A percentile compares a stretch with the other conserved stretches of the same genome.
These are phyloP conservation scores for Cercospora brassicicola DNA, from an alignment of 2,329 filamentous ascomycete genomes.

Conservation along the genomic window DNA sequence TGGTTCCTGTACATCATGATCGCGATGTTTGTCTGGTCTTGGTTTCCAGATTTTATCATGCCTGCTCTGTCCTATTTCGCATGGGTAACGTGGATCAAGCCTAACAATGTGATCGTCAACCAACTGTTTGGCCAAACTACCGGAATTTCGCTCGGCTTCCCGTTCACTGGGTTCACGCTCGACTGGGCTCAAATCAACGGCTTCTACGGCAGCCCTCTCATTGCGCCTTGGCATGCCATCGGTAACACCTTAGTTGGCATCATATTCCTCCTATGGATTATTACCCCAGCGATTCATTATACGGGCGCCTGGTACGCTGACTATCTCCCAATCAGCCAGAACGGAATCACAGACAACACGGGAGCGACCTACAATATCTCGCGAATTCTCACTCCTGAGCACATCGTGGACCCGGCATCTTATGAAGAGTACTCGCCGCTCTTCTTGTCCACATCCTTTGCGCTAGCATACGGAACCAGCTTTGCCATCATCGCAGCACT, in stretches of 20 bases:
- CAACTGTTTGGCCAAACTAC: constrained; percentile 32
- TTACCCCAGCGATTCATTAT: constrained; percentile 52
- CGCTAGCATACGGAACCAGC: constrained; percentile 80
- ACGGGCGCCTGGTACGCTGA: constrained; percentile 75
- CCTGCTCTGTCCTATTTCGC: constrained; percentile 87
- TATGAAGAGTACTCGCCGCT: constrained; percentile 79
- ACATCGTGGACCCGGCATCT: constrained; percentile 72
- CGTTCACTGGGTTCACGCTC: constrained; percentile 72
- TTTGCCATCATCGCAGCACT: constrained; percentile 79
- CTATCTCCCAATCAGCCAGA: constrained; percentile 83
- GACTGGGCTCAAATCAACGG: constrained; percentile 83
- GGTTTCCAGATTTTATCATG: constrained; percentile 74
- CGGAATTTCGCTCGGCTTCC: constrained; percentile 32
- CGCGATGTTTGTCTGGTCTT: constrained; percentile 75
- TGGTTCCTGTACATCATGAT: constrained; percentile 77
- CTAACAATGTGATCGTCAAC: constrained; percentile 71
- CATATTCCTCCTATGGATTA: constrained; percentile 28
- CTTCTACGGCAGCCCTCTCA: constrained; percentile 70
- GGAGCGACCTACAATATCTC: constrained; percentile 82
- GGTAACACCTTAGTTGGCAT: constrained; percentile 32
- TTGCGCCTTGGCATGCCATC: constrained; percentile 40
- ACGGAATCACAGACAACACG: constrained; percentile 80
- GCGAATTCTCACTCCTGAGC: constrained; percentile 74
- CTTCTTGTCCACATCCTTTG: constrained; percentile 83
- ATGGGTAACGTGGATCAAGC: constrained; percentile 81